Conservation (phyloP, 2,329 filamentous ascomycete genomes). For the Alternaria tenuissima region DNA sequence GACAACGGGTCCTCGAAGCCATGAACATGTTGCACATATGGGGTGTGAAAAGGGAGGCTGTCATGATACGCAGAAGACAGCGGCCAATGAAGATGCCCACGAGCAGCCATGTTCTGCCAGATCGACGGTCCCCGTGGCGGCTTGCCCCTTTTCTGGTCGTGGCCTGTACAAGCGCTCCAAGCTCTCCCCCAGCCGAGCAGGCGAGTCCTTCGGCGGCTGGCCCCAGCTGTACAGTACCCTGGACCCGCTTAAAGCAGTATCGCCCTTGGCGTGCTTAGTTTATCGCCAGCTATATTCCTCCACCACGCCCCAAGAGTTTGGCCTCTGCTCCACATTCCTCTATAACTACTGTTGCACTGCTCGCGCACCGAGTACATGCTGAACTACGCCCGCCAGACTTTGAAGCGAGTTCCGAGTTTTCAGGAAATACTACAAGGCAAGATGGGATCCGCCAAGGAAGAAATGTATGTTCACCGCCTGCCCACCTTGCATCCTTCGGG, state of each 20-base stretch:
- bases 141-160: constrained; percentile 37
- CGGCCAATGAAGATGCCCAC: constrained; percentile 36
- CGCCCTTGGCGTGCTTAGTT: constrained; percentile 39
- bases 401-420: constrained; percentile 54
- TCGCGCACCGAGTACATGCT: constrained; percentile 46
- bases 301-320: constrained; percentile 29
- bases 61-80: not conserved
- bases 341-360: constrained; percentile 23
- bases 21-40: constrained; percentile 3
- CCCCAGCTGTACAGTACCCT: constrained; percentile 14
- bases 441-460: constrained; percentile 52
- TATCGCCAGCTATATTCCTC: constrained; percentile 38
- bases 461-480: constrained; percentile 51
- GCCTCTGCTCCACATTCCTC: constrained; percentile 25
- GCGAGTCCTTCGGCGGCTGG: constrained; percentile 8
- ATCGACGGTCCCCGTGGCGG: constrained; percentile 16
- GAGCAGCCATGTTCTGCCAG: constrained; percentile 12
- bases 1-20: not conserved
- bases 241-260: constrained; percentile 25
- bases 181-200: not conserved
- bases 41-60: constrained; percentile 1
- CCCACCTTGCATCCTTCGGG: constrained; percentile 15
- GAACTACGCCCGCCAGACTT: constrained; percentile 49
- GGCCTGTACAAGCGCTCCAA: not conserved
- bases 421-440: constrained; percentile 52